These are phyloP conservation scores for Schoenoplectus tabernaemontani DNA, from an alignment of 202 grass and related monocot species.

Conservation along the genomic window DNA sequence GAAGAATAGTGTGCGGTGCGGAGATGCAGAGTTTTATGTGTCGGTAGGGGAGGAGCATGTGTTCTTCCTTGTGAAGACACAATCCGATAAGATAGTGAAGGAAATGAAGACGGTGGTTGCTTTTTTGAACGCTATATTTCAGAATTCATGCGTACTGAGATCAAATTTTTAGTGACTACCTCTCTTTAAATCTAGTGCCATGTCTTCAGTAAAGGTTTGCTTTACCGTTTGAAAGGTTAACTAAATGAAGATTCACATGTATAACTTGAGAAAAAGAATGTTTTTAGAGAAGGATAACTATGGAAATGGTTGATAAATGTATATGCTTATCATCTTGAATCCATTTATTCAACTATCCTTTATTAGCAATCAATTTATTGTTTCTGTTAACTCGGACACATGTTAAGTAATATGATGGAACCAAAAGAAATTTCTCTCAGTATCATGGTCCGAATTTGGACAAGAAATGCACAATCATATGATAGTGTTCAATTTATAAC, in stretches of 20 bases:
- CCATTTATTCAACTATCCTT: too few species aligned
- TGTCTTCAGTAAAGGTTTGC: background rate
- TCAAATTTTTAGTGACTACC: background rate
- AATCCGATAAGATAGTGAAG: conserved; percentile 28
- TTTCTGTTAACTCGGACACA: background rate
- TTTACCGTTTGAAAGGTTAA: background rate
- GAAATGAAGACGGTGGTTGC: conserved; percentile 16
- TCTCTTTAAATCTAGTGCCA: background rate
- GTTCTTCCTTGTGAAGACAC: conserved; percentile 37
- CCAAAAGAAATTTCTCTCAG: background rate
- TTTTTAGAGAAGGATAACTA: background rate
- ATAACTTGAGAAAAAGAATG: background rate
- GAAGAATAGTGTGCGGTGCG: conserved; percentile 21
- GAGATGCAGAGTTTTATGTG: conserved; percentile 36
- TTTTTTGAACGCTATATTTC: background rate
- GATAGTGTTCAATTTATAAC: too few species aligned
- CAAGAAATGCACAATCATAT: background rate
- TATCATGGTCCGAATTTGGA: background rate
- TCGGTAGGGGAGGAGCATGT: conserved; percentile 41
- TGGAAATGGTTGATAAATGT: background rate
- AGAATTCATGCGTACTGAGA: background rate
- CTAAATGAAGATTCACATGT: background rate
- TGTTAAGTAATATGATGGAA: background rate
- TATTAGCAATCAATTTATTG: too few species aligned
- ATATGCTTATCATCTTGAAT: background rate